Base-by-base conservation (phyloP, 2,329 filamentous ascomycete species). In the Cryphonectria naterciae region DNA sequence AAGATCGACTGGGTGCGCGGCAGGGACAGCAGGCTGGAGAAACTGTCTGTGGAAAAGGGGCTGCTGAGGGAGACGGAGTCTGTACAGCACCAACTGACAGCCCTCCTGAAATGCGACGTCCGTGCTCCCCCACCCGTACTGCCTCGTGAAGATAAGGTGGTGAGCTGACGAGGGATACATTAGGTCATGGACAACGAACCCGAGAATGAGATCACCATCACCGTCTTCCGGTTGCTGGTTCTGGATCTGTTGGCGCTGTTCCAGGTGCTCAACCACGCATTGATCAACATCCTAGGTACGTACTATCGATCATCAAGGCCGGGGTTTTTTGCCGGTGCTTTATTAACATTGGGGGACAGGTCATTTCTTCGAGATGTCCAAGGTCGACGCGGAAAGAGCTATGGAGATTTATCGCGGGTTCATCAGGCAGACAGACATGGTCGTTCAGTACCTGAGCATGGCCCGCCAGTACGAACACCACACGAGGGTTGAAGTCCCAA, bases 311-410 rank as follows among this genome's bases (percentile, higher is more conserved):
- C 46, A 35, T 25, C 41, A 41, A 19, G 11, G 32, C 17, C 70
- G 52, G 46, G 56, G 37, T 61, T 1, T 19, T 7, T 60, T 64
- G 6, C 7, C 22, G 2, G 13, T 49, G 32, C 28, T 74, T 72
- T 71, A 68, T 49, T 68, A 67, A 71, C 77, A 79, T 63, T 78
- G 74, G 60, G 35, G 43, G 68, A 32, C 74, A 97, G 94, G 96
- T 76, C 93, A 97, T 81, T 99, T 98, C 81, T 99, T 99, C 77
- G 96, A 99, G 83, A 95, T 99, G 92, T 98, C 96, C 66, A 93
- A 93, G 77, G 87, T 93, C 37, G 96, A 99, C 81, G 97, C 96
- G 71, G 94, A 98, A 80, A 89, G 95, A 74, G 94, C 96, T 70
- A 89, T 99, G 82, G 88, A 90, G 72, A 95, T 99, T 73, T 99